Conservation (phyloP, 768 basidiomycete species). For the Nevesoporus exiguus region DNA sequence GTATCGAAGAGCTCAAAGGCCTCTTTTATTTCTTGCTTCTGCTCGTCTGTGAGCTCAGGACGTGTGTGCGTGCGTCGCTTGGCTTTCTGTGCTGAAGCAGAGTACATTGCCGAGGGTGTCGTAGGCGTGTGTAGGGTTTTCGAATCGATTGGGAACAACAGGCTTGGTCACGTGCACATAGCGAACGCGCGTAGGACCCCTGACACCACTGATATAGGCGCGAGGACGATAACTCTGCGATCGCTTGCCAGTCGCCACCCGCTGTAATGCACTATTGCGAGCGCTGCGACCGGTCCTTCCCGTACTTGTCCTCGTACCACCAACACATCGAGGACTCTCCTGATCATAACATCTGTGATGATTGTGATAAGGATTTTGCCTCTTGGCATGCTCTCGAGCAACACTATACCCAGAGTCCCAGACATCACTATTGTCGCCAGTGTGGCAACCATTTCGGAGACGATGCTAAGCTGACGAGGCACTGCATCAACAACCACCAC, state of each 20-base stretch:
- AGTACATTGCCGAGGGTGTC: conserved; percentile 41
- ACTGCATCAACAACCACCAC: conserved; percentile 39
- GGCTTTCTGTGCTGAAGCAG: conserved; percentile 65
- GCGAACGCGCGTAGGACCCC: conserved; percentile 32
- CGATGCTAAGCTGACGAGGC: conserved; percentile 34
- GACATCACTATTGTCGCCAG: conserved; percentile 50
- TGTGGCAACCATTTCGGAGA: conserved; percentile 45
- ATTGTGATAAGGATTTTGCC: conserved; percentile 47
- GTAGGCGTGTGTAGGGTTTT: neutral
- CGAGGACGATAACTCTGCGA: too few relatives aligned
- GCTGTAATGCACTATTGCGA: conserved; percentile 32
- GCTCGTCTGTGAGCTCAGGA: conserved; percentile 83
- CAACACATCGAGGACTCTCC: conserved; percentile 38
- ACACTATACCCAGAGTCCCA: conserved; percentile 50
- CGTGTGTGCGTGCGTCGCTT: conserved; percentile 71
- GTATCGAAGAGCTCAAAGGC: conserved; percentile 99
- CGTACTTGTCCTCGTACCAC: conserved; percentile 20
- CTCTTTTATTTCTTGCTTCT: conserved; percentile 95
- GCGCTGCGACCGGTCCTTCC: conserved; percentile 40
- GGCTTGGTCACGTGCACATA: conserved; percentile 23
- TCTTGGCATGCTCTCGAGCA: conserved; percentile 38
- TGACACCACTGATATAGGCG: neutral
- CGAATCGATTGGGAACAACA: neutral
- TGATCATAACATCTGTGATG: conserved; percentile 43
- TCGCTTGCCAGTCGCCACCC: neutral